These are phyloP conservation scores for Monilinia polystroma DNA, from an alignment of 2,329 filamentous ascomycete species.

Conservation along the genomic window DNA sequence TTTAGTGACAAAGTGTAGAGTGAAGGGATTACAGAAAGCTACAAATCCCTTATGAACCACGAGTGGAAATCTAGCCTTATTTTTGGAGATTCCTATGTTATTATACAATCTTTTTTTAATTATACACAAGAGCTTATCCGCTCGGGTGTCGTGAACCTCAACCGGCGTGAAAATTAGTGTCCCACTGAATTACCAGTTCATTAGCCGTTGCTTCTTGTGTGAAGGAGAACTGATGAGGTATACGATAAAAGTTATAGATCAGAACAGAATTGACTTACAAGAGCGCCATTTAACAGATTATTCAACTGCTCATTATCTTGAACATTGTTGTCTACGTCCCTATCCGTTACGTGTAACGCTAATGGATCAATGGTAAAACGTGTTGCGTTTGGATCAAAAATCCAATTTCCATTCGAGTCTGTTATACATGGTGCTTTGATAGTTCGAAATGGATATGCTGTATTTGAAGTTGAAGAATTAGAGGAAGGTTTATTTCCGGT, in stretches of 20 bases:
- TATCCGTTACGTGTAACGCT: neutral
- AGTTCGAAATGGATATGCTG: conserved; percentile 9
- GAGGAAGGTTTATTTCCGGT: conserved; percentile 24
- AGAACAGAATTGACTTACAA: neutral
- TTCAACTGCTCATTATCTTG: conserved; percentile 7
- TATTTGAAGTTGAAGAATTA: conserved; percentile 21
- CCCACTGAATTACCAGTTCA: neutral
- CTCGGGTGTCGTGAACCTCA: too few relatives aligned
- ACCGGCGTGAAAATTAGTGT: neutral
- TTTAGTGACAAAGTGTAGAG: neutral
- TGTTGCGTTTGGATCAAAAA: neutral
- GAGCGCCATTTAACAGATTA: neutral
- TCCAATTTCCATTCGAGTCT: neutral
- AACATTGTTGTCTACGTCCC: neutral
- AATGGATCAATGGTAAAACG: neutral
- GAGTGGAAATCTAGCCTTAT: neutral
- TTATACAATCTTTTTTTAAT: neutral
- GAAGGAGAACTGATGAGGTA: fast-evolving
- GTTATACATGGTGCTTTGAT: neutral
- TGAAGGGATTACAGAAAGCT: neutral
- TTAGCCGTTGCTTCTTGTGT: neutral
- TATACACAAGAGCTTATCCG: neutral
- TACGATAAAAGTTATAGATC: neutral
- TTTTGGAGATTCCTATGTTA: neutral
- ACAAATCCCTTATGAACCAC: too few relatives aligned